Evolutionary conservation across 108 stramenopile genomes (phyloP).

Genomic region (Skeletonema grethae): DNA sequence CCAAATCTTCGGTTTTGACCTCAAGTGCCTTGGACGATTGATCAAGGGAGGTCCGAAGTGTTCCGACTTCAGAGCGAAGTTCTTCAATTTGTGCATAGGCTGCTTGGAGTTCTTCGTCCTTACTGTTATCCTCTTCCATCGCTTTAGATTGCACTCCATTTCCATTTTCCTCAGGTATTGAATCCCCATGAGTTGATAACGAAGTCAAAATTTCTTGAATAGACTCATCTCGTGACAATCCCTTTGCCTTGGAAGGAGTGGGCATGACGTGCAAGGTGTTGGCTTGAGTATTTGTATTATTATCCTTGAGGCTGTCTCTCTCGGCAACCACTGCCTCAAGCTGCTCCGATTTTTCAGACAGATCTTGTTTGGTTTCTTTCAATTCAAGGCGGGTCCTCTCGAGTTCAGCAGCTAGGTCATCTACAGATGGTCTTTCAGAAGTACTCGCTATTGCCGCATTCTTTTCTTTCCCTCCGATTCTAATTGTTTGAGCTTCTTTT

Average conservation of each 20-base stretch:
- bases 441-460: too few species aligned
- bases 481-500: slow-evolving; percentile 19
- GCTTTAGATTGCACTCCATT: neutral
- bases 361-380: slow-evolving; percentile 32
- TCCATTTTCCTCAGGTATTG: neutral
- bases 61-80: slow-evolving; percentile 28
- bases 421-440: slow-evolving; percentile 5
- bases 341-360: slow-evolving; percentile 34
- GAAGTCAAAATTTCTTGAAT: slow-evolving; percentile 41
- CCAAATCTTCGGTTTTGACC: slow-evolving; percentile 32
- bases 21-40: slow-evolving; percentile 20
- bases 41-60: slow-evolving; percentile 24
- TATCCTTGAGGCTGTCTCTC: slow-evolving; percentile 11
- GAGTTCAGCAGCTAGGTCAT: slow-evolving; percentile 23
- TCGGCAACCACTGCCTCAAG: slow-evolving; percentile 32
- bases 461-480: slow-evolving; percentile 12
- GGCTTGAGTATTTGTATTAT: slow-evolving; percentile 26
- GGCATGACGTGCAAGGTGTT: slow-evolving; percentile 14
- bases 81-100: slow-evolving; percentile 24
- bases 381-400: slow-evolving; percentile 23
- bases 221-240: slow-evolving; percentile 42
- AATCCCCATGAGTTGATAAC: slow-evolving; percentile 21
- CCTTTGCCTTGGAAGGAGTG: slow-evolving; percentile 54
- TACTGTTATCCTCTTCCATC: neutral
- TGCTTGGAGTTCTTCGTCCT: slow-evolving; percentile 10